Percentiles rank a stretch among this genome's conserved stretches.
These are phyloP conservation scores for Pythium coloratum DNA, from an alignment of 352 stramenopile species.

Conservation along the genomic window DNA sequence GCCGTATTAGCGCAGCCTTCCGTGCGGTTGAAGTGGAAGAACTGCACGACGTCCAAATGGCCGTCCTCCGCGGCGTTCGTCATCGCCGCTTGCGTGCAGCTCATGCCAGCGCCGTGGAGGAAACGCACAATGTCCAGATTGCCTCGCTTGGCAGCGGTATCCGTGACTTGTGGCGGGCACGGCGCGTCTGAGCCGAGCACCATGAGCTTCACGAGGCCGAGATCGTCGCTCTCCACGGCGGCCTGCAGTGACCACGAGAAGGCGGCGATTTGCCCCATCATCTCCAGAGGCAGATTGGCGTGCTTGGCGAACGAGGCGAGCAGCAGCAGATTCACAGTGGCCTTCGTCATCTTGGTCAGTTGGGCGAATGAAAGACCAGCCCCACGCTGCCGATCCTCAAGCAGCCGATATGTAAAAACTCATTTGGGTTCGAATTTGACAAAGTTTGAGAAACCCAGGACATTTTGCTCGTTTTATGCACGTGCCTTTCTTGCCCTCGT, in stretches of 20 bases:
- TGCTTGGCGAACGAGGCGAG: constrained; percentile 14
- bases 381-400: too few relatives aligned
- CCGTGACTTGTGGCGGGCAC: constrained; percentile 33
- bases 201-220: constrained; percentile 40
- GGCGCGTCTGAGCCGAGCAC: constrained; percentile 28
- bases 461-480: too few relatives aligned
- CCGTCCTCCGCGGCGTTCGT: constrained; percentile 38
- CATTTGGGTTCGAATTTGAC: too few relatives aligned
- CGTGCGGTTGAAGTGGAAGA: constrained; percentile 44
- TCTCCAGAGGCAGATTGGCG: constrained; percentile 43
- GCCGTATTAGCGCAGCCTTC: constrained; percentile 48
- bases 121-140: constrained; percentile 41
- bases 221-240: constrained; percentile 30
- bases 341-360: constrained; percentile 2
- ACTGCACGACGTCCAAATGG: constrained; percentile 43
- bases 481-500: too few relatives aligned
- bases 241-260: constrained; percentile 43
- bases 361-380: too few relatives aligned
- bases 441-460: too few relatives aligned
- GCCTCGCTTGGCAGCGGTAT: constrained; percentile 35
- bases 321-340: constrained; percentile 3
- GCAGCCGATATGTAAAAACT: too few relatives aligned
- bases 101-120: constrained; percentile 34
- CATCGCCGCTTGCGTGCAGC: constrained; percentile 48
- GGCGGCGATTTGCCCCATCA: constrained; percentile 41